Conservation (phyloP, 208 protist species). For the Leishmania gerbilli region DNA sequence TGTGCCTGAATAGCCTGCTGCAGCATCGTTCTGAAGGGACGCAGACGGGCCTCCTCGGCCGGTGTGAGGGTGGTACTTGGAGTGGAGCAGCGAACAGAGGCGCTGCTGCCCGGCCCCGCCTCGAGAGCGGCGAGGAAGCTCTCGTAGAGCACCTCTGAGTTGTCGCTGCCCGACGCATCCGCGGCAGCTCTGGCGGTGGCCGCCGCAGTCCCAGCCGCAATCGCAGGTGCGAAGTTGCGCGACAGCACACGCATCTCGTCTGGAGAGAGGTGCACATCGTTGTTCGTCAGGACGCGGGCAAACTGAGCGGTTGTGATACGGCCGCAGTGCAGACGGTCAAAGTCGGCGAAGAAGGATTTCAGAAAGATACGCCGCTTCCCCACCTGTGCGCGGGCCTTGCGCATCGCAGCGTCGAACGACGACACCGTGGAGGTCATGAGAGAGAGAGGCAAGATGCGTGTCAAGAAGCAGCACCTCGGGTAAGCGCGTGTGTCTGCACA, state of each 20-base stretch:
- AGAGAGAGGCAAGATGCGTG: background rate
- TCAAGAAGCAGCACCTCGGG: background rate
- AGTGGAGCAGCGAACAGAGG: conserved; percentile 17
- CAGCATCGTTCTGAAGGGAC: conserved; percentile 38
- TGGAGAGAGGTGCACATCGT: conserved; percentile 54
- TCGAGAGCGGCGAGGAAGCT: conserved; percentile 53
- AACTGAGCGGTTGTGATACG: conserved; percentile 83
- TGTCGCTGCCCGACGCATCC: background rate
- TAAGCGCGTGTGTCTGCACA: background rate
- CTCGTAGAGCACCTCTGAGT: conserved; percentile 45
- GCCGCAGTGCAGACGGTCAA: conserved; percentile 74
- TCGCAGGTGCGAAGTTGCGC: conserved; percentile 32
- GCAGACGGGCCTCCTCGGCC: conserved; percentile 49
- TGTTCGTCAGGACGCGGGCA: conserved; percentile 58
- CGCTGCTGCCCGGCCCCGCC: conserved; percentile 26
- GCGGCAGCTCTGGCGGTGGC: conserved; percentile 5
- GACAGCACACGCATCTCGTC: conserved; percentile 45
- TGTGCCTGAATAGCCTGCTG: conserved; percentile 47
- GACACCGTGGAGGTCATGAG: conserved; percentile 7
- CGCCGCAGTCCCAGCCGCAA: background rate
- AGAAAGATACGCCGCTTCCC: conserved; percentile 74
- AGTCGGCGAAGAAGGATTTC: conserved; percentile 85
- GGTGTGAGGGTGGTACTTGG: conserved; percentile 36
- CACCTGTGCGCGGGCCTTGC: conserved; percentile 50
- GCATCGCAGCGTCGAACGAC: conserved; percentile 30